These are phyloP conservation scores for Omphalotus guepiniiformis DNA, from an alignment of 768 basidiomycete species.

Conservation along the genomic window DNA sequence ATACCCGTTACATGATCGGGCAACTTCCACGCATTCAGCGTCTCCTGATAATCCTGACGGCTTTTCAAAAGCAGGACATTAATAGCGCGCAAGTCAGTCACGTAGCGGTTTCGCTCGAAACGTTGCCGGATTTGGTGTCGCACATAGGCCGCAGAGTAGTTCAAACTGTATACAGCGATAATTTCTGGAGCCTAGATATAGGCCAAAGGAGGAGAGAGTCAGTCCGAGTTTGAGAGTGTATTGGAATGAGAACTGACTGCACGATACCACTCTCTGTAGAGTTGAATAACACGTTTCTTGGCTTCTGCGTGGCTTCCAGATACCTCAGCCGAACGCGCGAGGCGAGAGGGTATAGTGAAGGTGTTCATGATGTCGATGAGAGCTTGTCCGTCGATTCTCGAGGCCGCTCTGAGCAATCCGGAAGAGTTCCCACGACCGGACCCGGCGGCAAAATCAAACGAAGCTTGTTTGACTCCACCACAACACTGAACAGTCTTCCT, in stretches of 20 bases:
- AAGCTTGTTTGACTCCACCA: too few species aligned
- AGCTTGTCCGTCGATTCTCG: constrained; percentile 4
- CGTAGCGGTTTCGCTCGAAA: constrained; percentile 82
- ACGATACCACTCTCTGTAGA: constrained; percentile 95
- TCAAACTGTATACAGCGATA: constrained; percentile 74
- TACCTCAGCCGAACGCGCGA: constrained; percentile 66
- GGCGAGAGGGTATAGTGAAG: constrained; percentile 80
- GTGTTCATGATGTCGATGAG: constrained; percentile 24
- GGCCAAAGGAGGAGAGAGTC: neutral
- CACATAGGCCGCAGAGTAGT: constrained; percentile 70
- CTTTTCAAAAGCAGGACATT: constrained; percentile 85
- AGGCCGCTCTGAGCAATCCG: neutral
- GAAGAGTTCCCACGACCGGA: neutral
- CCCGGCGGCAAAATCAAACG: neutral
- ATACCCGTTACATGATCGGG: constrained; percentile 75
- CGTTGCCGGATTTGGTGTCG: constrained; percentile 79
- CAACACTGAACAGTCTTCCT: too few species aligned
- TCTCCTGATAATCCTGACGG: constrained; percentile 89
- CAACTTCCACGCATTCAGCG: constrained; percentile 92
- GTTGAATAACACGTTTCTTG: constrained; percentile 60
- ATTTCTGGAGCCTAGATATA: constrained; percentile 83
- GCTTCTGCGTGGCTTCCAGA: constrained; percentile 58
- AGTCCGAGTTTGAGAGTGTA: constrained; percentile 3
- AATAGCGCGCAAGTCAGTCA: constrained; percentile 77
- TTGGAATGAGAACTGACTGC: constrained; percentile 60